Base-by-base conservation (phyloP, 1,139 yeast genomes). In the Pichia sp. region DNA sequence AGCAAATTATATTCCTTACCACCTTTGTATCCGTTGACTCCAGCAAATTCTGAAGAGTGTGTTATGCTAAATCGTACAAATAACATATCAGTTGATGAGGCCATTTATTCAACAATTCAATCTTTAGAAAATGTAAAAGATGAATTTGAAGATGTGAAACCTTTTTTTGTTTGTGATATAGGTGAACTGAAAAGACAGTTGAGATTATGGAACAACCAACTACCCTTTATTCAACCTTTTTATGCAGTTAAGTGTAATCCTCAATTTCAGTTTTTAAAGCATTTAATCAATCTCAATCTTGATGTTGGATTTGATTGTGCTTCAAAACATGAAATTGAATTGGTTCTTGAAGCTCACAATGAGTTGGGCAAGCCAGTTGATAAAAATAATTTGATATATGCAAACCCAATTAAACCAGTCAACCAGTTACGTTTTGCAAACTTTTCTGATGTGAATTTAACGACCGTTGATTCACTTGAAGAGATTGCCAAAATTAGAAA, bases 191-290 rank as follows among this genome's bases (percentile, higher is more conserved):
- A 69, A 49, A 72, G 81, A 49, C 73, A 88, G 46, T 73, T 73
- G 52, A 52, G 63, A 27, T 68, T 75, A 40, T 92, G 97, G 97
- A 60, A 61, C 33, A 46, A 56, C 26, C 63, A 69, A 37, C 71
- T 92, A 59, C 95, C 97, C 23, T 71, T 80, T 45, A 81, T 92
- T 40, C 75, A 76, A 46, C 96, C 97, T 33, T 81, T 73, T 63
- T 92, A 88, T 65, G 97, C 98, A 29, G 94, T 92, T 55, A 92
- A 92, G 66, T 92, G 97, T 68, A 92, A 92, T 68, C 85, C 90
- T 42, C 81, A 87, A 61, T 54, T 67, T 6, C 68, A 69, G 48
- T 79, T 92, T 23, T 64, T 92, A 51, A 63, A 68, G 46, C 63
- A 73, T 39, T 70, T 92, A 53, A 79, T 77, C 16, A 52, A 65